Evolutionary conservation across 2,329 filamentous ascomycete genomes (phyloP).

Genomic region (Diaporthe longicolla): DNA sequence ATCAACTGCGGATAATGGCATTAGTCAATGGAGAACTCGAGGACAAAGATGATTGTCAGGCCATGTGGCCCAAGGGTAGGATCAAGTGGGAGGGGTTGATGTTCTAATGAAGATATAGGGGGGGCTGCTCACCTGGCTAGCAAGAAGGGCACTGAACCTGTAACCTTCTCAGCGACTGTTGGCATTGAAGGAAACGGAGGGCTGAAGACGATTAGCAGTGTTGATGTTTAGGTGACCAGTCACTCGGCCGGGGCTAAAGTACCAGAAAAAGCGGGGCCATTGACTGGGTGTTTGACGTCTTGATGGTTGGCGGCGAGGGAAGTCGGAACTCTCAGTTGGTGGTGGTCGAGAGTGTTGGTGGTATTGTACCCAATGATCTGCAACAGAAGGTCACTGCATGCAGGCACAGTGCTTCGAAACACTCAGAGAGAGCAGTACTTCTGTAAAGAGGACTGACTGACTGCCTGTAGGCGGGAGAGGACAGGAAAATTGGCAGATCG

Average conservation of each 20-base stretch:
- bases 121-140: conserved; percentile 1
- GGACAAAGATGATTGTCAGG: conserved; percentile 37
- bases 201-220: not conserved
- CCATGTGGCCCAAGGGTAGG: not conserved
- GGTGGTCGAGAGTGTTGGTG: conserved; percentile 4
- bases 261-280: not conserved
- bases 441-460: not conserved
- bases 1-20: not conserved
- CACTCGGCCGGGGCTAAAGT: not conserved
- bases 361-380: not conserved
- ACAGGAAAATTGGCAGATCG: not conserved
- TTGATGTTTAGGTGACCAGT: not conserved
- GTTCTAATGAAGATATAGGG: not conserved
- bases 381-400: not conserved
- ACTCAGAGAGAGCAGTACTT: not conserved
- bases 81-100: too few species aligned
- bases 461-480: not conserved
- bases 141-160: not conserved
- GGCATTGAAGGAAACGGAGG: conserved; percentile 11
- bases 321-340: not conserved
- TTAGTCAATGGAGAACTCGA: not conserved
- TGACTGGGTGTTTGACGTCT: not conserved
- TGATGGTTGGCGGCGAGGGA: not conserved
- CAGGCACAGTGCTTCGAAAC: not conserved
- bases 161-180: not conserved